Evolutionary conservation across 2,329 filamentous ascomycete species (phyloP).

Genomic region (Tetracladium maxilliforme): DNA sequence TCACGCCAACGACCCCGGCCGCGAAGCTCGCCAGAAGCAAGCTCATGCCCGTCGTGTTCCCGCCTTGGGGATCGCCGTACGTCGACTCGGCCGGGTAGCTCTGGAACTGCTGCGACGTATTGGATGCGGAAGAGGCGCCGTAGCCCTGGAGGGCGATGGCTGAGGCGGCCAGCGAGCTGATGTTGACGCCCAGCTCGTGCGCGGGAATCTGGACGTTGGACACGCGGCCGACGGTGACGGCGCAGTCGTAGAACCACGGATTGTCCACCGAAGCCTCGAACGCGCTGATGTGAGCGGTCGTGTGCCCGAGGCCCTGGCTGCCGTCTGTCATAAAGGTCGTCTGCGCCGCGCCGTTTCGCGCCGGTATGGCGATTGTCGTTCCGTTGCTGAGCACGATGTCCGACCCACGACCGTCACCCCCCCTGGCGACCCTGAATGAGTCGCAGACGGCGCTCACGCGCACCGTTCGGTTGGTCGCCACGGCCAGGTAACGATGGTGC

Average conservation of each 20-base stretch:
- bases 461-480: conserved; percentile 18
- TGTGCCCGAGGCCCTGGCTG: neutral
- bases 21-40: conserved; percentile 18
- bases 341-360: neutral
- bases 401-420: conserved; percentile 19
- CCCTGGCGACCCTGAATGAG: conserved; percentile 13
- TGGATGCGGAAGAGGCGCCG: conserved; percentile 9
- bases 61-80: conserved; percentile 18
- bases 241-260: conserved; percentile 26
- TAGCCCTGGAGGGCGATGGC: conserved; percentile 26
- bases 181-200: conserved; percentile 15
- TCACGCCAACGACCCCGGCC: conserved; percentile 13
- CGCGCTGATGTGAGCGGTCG: conserved; percentile 12
- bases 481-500: conserved; percentile 7
- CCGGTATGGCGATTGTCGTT: neutral
- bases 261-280: conserved; percentile 20
- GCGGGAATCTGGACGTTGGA: conserved; percentile 13
- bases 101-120: conserved; percentile 15
- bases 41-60: conserved; percentile 18
- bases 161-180: conserved; percentile 17
- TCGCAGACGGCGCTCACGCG: conserved; percentile 13
- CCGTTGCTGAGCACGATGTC: too few relatives aligned
- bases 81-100: conserved; percentile 24
- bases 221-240: conserved; percentile 18
- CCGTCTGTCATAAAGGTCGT: neutral